These are phyloP conservation scores for Curvularia verruculosa DNA, from an alignment of 2,329 filamentous ascomycete species.

Conservation along the genomic window DNA sequence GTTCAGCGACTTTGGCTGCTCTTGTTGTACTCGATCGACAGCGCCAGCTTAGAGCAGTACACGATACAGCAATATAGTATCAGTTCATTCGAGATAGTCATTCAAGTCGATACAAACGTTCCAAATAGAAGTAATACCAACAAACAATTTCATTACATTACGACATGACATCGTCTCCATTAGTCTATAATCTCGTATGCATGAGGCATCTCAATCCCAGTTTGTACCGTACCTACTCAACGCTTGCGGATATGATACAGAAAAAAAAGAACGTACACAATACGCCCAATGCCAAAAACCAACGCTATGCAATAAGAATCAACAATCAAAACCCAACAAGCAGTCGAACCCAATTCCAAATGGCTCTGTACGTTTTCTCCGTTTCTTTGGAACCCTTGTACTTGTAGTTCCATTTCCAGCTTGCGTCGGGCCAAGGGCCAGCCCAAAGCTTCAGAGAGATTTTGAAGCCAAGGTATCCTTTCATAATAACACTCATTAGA, in stretches of 20 bases:
- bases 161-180: slow-evolving; percentile 9
- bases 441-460: slow-evolving; percentile 23
- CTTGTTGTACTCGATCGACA: no score
- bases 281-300: slow-evolving; percentile 1
- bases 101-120: no score
- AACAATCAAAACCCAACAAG: slow-evolving; percentile 3
- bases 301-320: slow-evolving; percentile 14
- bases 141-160: slow-evolving; percentile 4
- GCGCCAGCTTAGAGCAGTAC: no score
- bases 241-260: not conserved
- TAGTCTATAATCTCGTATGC: slow-evolving; percentile 7
- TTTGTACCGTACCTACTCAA: not conserved
- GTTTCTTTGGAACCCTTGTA: slow-evolving; percentile 4
- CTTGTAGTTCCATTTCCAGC: slow-evolving; percentile 15
- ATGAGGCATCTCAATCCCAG: not conserved
- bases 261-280: not conserved
- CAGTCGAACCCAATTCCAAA: not conserved
- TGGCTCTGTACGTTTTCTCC: not conserved
- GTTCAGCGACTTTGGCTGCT: no score
- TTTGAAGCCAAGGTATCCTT: slow-evolving; percentile 17
- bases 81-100: no score
- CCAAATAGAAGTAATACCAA: no score
- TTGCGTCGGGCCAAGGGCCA: slow-evolving; percentile 8
- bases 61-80: no score
- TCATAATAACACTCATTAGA: slow-evolving; percentile 3